Evolutionary conservation across 352 stramenopile genomes (phyloP), one percentile per base, ranked within the genome.

Genomic region (Blastocystis sp.): DNA sequence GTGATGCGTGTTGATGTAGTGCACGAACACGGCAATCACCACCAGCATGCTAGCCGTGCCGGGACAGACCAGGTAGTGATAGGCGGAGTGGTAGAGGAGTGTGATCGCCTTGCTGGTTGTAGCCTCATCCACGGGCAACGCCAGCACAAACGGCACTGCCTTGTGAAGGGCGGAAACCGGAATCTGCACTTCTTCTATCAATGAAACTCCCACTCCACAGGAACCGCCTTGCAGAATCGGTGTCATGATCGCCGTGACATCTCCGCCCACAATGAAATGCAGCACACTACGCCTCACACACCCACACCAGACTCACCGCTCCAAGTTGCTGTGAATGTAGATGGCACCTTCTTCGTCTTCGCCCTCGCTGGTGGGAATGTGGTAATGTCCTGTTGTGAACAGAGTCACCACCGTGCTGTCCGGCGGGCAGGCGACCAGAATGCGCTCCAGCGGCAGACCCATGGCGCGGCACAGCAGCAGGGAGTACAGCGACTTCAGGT

Each of bases 31-130:
- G 65, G 52, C 24, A 0, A 11, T 24, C 10, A 76, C 43, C 9
- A 38, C 65, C 14, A 76, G 52, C 7, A 9, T 52, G 24, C 21
- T 76, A 9, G 65, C 65, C 9, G 65, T 24, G 43, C 52, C 52
- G 65, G 65, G 65, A 76, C 65, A 76, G 4, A 76, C 65, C 14
- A 76, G 65, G 62, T 69, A 69, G 24, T 76, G 65, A 57, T 43
- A 54, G 10, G 62, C 10, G 14, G 24, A 76, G 43, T 52, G 10
- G n/a, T 76, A 76, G 14, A 76, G 34, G 6, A 76, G 10, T 9
- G 14, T 76, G 65, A 76, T 76, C 65, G 38, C 17, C 4, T 9
- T 11, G n/a, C 24, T 9, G 0, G 65, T 76, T 10, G 34, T 42
- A 9, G 4, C 43, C 9, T 76, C 65, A 0, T 14, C 24, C n/a